Base-by-base conservation (phyloP, 495 filamentous ascomycete species). In the Xylaria acuta region DNA sequence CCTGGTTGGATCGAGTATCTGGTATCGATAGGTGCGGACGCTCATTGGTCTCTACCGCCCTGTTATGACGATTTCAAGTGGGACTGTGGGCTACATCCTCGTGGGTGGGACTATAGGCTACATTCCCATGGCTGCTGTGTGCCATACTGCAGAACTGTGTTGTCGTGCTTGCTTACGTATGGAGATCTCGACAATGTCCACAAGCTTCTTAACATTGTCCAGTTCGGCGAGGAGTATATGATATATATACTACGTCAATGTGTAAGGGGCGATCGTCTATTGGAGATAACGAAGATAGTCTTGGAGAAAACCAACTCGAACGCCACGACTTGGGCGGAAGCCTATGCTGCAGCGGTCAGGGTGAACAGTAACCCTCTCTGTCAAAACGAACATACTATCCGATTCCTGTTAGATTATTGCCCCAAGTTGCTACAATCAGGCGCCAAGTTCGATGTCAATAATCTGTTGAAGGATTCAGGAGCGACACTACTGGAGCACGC, bases 1-100 rank as follows among this genome's bases (percentile, higher is more conserved):
- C 58, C 58, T 56, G 34, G 22, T 12, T n/a, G 34, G 58, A 38
- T 60, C 25, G 58, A 60, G n/a, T 38, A 60, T 22, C 34, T 60
- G 2, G 32, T 38, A 38, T 60, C 58, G 14, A 22, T 60, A 38
- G 58, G 58, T 12, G 58, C 58, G 25, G 58, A 38, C 58, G 18
- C 58, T 38, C 32, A 60, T 0, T 60, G 53, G 53, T 56, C 25
- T 30, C 5, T 56, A 16, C 51, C 51, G n/a, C 18, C 12, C 7
- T 38, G 7, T 38, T 38, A 18, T 18, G 43, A 20, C 16, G 16
- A 47, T 47, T 1, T 47, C 18, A 47, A 1, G 2, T 2, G 43
- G 14, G 14, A 8, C 5, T 18, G 43, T 4, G 43, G 1, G 43
- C 2, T 11, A 20, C 2, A 2, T 11, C 3, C 1, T 47, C 11